Base-by-base conservation (phyloP, 2,329 filamentous ascomycete species). In the Lachnellula willkommii region DNA sequence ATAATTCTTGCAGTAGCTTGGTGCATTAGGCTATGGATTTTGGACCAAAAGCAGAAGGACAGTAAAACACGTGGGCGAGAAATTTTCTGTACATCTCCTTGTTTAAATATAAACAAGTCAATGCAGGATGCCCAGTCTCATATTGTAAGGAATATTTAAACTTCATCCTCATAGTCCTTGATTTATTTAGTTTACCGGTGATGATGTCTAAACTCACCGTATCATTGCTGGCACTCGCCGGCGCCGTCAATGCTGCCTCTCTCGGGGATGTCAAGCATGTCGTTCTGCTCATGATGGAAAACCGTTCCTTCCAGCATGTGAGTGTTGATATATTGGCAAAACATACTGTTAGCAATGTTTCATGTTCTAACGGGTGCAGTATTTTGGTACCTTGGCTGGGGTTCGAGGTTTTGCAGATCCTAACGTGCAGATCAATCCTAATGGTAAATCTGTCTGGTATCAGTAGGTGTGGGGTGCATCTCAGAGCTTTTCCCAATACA, bases 371-470 rank as follows among this genome's bases (percentile, higher is more conserved):
- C 20, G 9, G 12, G 50, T 43, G 15, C 28, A 58, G 56, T 80
- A 79, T 60, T 80, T 79, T 66, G 77, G 77, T 15, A 78, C 77
- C 5, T 78, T 80, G 76, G 72, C 77, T 3, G 77, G 77, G 24
- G 74, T 79, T 39, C 73, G 78, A 35, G 78, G 77, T 3, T 81
- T 81, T 65, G 74, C 74, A 36, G 79, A 81, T 58, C 78, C 79
- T 14, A 82, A 82, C 56, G 70, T 78, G 0, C 75, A 79, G 57
- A 65, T 75, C 51, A 79, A 79, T 50, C 60, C 72, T 5, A 43
- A 17, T 17, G 51, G 51, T 5, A 47, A 47, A 22, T 52, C 54
- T 52, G 49, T 24, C 32, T 56, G 42, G 49, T 56, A 56, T 49
- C 54, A 56, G 54, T 52, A 52, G 47, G 54, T 49, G 6, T 39